Percentiles rank a stretch among this genome's conserved stretches.
Conservation (phyloP, 805 yeast genomes). For the Cyberlindnera maclurae region DNA sequence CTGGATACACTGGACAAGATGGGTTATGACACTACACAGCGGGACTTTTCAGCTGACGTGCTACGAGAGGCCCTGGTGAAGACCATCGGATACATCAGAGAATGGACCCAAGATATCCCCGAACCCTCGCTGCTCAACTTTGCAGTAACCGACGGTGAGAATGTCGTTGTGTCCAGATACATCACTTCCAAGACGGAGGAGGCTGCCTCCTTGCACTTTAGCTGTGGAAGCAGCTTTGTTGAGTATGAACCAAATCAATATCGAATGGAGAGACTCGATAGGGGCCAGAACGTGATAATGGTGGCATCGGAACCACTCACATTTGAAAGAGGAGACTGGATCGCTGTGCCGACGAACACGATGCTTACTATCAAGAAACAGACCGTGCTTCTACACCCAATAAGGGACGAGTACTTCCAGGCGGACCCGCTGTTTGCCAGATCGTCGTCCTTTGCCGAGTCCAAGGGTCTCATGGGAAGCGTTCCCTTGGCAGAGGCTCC, state of each 20-base stretch:
- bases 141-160: constrained; percentile 90
- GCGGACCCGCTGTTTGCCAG: constrained; percentile 61
- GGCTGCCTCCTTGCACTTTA: constrained; percentile 92
- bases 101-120: constrained; percentile 66
- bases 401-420: constrained; percentile 81
- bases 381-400: constrained; percentile 86
- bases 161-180: constrained; percentile 82
- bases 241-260: constrained; percentile 90
- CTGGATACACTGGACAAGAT: constrained; percentile 66
- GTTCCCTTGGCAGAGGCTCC: constrained; percentile 59
- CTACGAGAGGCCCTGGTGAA: constrained; percentile 62
- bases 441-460: constrained; percentile 75
- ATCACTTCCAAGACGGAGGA: constrained; percentile 86
- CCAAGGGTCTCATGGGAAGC: constrained; percentile 90
- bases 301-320: constrained; percentile 96
- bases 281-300: constrained; percentile 92
- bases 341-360: constrained; percentile 91
- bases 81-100: constrained; percentile 69
- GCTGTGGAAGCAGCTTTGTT: constrained; percentile 85
- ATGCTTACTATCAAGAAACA: constrained; percentile 74
- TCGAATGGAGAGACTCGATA: constrained; percentile 86
- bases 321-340: constrained; percentile 96
- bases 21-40: constrained; percentile 64
- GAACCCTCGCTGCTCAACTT: constrained; percentile 88
- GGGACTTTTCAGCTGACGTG: constrained; percentile 43